Conservation (phyloP, 108 stramenopile species). For the Aureococcus anophagefferens region DNA sequence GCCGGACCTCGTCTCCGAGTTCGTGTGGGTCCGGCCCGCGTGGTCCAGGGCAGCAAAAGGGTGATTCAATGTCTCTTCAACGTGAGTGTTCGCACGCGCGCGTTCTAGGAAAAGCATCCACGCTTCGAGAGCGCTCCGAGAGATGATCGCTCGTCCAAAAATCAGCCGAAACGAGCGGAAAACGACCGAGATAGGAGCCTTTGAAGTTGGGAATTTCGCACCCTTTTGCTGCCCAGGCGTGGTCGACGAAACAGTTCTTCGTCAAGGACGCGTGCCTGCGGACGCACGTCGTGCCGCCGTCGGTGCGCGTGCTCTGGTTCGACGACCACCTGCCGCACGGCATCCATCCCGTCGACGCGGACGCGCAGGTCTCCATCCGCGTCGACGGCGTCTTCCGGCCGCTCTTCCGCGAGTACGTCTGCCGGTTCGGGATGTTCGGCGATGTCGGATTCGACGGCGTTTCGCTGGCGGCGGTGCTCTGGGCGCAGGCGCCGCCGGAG, state of each 20-base stretch:
- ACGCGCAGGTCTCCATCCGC: not conserved
- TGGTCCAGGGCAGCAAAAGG: too few species aligned
- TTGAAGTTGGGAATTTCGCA: too few species aligned
- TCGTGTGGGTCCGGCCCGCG: slow-evolving; percentile 4
- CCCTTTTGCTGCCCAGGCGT: too few species aligned
- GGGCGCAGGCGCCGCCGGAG: too few species aligned
- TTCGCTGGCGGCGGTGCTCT: not conserved
- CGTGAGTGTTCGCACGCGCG: too few species aligned
- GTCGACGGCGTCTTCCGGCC: slow-evolving; percentile 1
- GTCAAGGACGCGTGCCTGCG: not conserved
- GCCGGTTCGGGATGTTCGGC: not conserved
- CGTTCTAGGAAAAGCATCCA: too few species aligned
- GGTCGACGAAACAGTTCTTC: slow-evolving; percentile 8
- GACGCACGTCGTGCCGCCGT: not conserved
- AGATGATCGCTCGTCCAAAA: too few species aligned
- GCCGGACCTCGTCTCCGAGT: slow-evolving; percentile 4
- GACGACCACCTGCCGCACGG: not conserved
- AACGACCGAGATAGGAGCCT: too few species aligned
- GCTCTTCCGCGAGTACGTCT: not conserved
- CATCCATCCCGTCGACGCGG: not conserved
- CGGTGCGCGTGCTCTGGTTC: not conserved
- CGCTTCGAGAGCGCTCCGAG: too few species aligned
- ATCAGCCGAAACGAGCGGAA: too few species aligned
- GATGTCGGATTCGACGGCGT: too few species aligned
- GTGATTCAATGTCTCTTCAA: too few species aligned